A percentile compares a stretch with the other conserved stretches of the same genome.
These are phyloP conservation scores for Sporobolomyces roseus DNA, from an alignment of 768 basidiomycete species.

Conservation along the genomic window DNA sequence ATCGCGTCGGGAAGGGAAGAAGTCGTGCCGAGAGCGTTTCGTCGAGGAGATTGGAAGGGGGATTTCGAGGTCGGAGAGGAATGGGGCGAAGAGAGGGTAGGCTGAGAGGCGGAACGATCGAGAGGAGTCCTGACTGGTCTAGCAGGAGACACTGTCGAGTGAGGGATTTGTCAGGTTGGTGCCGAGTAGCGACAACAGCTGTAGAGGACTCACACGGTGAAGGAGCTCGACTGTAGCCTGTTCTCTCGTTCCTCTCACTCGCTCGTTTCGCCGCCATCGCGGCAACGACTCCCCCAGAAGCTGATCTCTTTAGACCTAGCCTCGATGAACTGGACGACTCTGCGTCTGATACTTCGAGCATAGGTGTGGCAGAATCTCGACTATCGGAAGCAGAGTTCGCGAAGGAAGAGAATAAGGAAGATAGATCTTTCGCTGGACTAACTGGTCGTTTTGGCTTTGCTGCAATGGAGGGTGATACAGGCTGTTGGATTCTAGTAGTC, in stretches of 20 bases:
- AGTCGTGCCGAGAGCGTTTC: slow-evolving; percentile 29
- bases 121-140: neutral
- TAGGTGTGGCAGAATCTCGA: neutral
- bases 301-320: neutral
- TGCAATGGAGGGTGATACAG: neutral
- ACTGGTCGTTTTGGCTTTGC: neutral
- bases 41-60: slow-evolving; percentile 19
- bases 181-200: neutral
- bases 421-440: slow-evolving; percentile 26
- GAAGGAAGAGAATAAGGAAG: slow-evolving; percentile 27
- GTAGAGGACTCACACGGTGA: neutral
- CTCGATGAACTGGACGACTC: neutral
- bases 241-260: neutral
- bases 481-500: too few relatives aligned
- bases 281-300: slow-evolving; percentile 9
- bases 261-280: neutral
- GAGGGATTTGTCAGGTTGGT: neutral
- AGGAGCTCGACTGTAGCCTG: neutral
- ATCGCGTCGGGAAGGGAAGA: slow-evolving; percentile 1
- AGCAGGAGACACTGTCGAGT: neutral
- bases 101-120: slow-evolving; percentile 20
- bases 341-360: neutral
- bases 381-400: slow-evolving; percentile 3
- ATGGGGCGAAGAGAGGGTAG: neutral
- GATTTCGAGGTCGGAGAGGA: neutral